Base-by-base conservation (phyloP, 805 yeast species). In the Danielia oregonensis region DNA sequence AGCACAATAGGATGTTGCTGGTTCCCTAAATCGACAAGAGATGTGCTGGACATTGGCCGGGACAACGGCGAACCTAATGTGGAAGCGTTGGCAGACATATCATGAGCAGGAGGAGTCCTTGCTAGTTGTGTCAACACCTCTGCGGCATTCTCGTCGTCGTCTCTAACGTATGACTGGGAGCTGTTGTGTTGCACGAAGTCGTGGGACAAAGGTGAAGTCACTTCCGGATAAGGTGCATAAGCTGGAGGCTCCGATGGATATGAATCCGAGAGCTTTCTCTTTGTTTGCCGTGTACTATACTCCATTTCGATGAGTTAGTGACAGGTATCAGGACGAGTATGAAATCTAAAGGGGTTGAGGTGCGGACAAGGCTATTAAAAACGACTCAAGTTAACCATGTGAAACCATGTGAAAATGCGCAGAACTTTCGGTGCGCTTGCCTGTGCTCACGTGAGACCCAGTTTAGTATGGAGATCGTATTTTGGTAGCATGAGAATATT, bases 41-140 rank as follows among this genome's bases (percentile, higher is more conserved):
- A 30, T 6, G 37, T 28, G 14, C 42, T 26, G 11, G 44, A 37
- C 14, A 39, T 26, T 22, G 52, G 50, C 12, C 42, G 26, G 11
- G 44, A 37, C 14, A 39, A 24, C 24, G 52, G 50, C 12, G 48
- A 37, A 17, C 35, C 29, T 27, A 42, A 24, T 22, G 39, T 32
- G 31, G 44, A 38, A 8, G 40, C 23, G 30, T 19, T 16, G 17
- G 35, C 22, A 21, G 36, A 24, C 6, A 19, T 34, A 24, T 36
- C 43, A 17, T 33, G 26, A 7, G 50, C 37, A 1, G 55, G 46
- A 7, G 61, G 52, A 7, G 43, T 35, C 25, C 42, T 46, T 19
- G 59, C 63, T 29, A 67, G 55, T 36, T 57, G 58, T 6, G 73
- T 59, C 29, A 68, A 54, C 2, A 66, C 70, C 36, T 66, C 68